A percentile compares a stretch with the other conserved stretches of the same genome.
These are phyloP conservation scores for Penicillium taxi DNA, from an alignment of 495 filamentous ascomycete species.

Conservation along the genomic window DNA sequence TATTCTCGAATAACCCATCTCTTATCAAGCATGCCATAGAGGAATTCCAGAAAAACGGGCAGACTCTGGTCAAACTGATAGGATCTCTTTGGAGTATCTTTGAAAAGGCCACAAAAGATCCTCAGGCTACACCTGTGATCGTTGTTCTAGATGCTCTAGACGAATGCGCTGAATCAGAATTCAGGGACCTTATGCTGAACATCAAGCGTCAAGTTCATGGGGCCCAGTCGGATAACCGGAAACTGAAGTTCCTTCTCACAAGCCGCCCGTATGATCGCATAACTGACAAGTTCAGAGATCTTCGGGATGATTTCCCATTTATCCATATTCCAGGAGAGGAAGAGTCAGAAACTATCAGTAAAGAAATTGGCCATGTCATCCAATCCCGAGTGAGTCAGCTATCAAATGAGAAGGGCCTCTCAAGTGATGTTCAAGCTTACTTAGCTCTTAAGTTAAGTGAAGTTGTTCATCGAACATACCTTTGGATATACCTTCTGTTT, in stretches of 20 bases:
- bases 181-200: constrained; percentile 11
- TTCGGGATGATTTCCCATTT: background rate
- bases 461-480: constrained; percentile 31
- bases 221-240: background rate
- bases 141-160: constrained; percentile 39
- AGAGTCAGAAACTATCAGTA: constrained; percentile 26
- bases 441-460: constrained; percentile 17
- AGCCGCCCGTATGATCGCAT: constrained; percentile 4
- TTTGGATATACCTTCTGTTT: constrained; percentile 36
- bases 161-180: constrained; percentile 23
- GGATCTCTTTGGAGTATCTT: constrained; percentile 24
- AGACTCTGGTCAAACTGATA: constrained; percentile 8
- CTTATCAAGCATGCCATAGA: constrained; percentile 18
- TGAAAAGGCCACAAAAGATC: constrained; percentile 8
- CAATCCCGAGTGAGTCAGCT: constrained; percentile 19
- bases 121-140: constrained; percentile 15
- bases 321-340: constrained; percentile 11
- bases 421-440: constrained; percentile 4
- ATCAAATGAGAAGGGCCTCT: constrained; percentile 11
- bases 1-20: constrained; percentile 15
- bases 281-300: background rate
- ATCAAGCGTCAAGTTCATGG: constrained; percentile 1
- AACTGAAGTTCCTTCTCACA: constrained; percentile 3
- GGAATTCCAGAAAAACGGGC: constrained; percentile 8
- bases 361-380: constrained; percentile 40